These are phyloP conservation scores for Metschnikowia vanudenii DNA, from an alignment of 805 yeast species.

Conservation along the genomic window DNA sequence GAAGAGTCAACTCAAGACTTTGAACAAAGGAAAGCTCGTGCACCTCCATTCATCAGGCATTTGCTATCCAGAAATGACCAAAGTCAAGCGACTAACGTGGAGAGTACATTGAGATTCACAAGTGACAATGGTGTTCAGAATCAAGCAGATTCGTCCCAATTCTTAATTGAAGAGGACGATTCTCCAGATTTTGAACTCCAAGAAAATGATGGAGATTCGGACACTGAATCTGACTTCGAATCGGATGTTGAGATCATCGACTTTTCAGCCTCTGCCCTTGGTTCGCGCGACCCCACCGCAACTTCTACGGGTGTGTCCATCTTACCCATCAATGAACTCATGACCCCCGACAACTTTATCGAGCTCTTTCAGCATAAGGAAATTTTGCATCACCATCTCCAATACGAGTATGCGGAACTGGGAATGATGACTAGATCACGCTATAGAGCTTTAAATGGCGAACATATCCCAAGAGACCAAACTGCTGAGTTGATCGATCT, in stretches of 20 bases:
- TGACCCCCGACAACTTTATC: constrained; percentile 15
- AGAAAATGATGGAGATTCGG: constrained; percentile 9
- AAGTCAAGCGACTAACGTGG: background rate
- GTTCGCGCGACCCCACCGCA: background rate
- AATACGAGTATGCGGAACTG: constrained; percentile 13
- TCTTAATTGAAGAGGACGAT: constrained; percentile 10
- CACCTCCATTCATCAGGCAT: constrained; percentile 30
- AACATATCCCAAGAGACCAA: constrained; percentile 6
- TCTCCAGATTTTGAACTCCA: constrained; percentile 15
- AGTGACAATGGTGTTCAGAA: background rate
- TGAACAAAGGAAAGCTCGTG: constrained; percentile 8
- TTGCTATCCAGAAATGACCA: constrained; percentile 2
- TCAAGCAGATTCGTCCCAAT: background rate
- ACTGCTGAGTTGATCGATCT: constrained; percentile 23
- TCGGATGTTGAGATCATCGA: constrained; percentile 9
- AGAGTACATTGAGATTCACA: background rate
- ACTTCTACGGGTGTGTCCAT: background rate
- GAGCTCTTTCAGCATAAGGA: constrained; percentile 18
- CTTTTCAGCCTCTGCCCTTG: background rate
- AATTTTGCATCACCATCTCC: constrained; percentile 31
- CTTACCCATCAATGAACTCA: constrained; percentile 14
- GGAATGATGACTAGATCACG: constrained; percentile 36
- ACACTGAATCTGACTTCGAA: constrained; percentile 13
- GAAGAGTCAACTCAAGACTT: constrained; percentile 8
- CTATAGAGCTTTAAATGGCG: constrained; percentile 15